Base-by-base conservation (phyloP, 345 rosid genomes). In the Carallia brachiata region DNA sequence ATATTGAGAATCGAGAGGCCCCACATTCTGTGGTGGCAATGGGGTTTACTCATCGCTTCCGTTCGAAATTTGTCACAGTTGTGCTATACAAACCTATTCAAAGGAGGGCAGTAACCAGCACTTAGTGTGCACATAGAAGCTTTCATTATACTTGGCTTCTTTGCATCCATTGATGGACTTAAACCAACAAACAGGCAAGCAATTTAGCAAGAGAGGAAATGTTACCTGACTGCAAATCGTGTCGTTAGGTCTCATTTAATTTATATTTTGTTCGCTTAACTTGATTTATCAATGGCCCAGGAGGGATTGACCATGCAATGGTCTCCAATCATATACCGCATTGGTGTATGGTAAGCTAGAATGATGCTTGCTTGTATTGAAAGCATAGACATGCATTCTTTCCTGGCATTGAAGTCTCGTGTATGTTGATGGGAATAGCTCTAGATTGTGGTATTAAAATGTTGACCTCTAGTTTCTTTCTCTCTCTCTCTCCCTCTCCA, bases 21-120 rank as follows among this genome's bases (percentile, higher is more conserved):
- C 97, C 98, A 32, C 87, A 96, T 52, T 88, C 99, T 1, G 90
- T 90, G 44, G 97, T 92, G 68, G 97, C 96, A 9, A 91, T 96
- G 10, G 99, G 99, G 37, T 87, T 89, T 83, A 85, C 97, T 62
- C 99, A 96, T 68, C 91, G 98, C 63, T 96, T 90, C 79, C 84
- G 75, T 65, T 78, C 99, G 47, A 92, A 92, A 81, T 96, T 71
- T 69, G 99, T 96, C 47, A 92, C 96, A 53, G 95, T 92, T 30
- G 97, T 96, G 77, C 83, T 96, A 67, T 96, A 96, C 86, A 92
- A 96, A 77, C 96, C 96, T 65, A 74, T 66, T 61, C 75, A 62
- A 27, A 65, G 77, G 75, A 69, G 77, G 75, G 93, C 28, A 87
- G 79, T 69, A 40, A 40, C 83, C 61, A 78, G 84, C 84, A 77